Evolutionary conservation across 2,329 filamentous ascomycete species (phyloP), one percentile per base, ranked within the genome.

Genomic region (Davidsoniella neocaledoniae): DNA sequence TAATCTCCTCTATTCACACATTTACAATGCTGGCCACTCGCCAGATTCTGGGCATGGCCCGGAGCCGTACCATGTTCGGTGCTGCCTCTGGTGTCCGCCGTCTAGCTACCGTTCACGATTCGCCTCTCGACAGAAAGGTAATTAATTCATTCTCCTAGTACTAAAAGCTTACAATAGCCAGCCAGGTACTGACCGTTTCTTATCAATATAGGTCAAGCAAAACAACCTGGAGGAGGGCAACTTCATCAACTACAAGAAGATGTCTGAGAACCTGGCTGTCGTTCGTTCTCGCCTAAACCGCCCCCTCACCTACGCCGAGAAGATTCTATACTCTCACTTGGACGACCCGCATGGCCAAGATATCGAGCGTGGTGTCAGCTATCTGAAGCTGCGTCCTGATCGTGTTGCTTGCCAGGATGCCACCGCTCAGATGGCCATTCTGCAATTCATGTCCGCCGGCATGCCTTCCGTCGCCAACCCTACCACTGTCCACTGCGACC

Each of bases 241-340:
- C 77, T 95, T 86, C 76, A 94, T 96, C 76, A 94, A 95, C 77
- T 98, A 98, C 68, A 87, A 86, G 78, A 95, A 95, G 78, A 95
- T 96, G 87, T 87, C 84, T 60, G 88, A 96, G 74, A 96, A 94
- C 77, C 78, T 98, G 54, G 73, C 79, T 61, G 79, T 98, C 66
- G 91, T 98, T 59, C 85, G 91, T 63, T 68, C 73, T 61, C 82
- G 91, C 62, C 77, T 98, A 58, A 94, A 94, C 73, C 82, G 86
- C 60, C 91, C 91, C 58, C 79, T 98, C 61, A 91, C 87, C 60
- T 94, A 82, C 66, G 86, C 87, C 65, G 91, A 98, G 78, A 98
- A 98, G 80, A 88, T 98, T 62, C 77, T 96, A 60, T 98, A 98
- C 77, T 96, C 90, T 55, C 91, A 98, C 70, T 74, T 98, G 66